Evolutionary conservation across 2,329 filamentous ascomycete genomes (phyloP).

Genomic region (Colletotrichum paranaense): DNA sequence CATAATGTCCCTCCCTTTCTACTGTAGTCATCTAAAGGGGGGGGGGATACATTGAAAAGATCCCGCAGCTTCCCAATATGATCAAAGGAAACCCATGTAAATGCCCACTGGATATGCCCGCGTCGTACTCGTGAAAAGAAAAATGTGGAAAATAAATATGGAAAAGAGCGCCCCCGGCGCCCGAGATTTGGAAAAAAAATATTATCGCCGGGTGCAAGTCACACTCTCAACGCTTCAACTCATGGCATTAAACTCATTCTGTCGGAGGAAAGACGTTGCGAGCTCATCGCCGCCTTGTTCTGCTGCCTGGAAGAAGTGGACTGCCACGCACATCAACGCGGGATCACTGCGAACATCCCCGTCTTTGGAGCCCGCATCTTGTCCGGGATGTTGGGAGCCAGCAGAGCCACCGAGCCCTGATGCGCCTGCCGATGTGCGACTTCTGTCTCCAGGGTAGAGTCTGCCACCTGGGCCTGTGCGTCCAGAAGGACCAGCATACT

Average conservation of each 20-base stretch:
- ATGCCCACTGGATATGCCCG: slow-evolving; percentile 20
- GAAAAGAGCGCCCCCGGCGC: slow-evolving; percentile 8
- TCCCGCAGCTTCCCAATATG: not conserved
- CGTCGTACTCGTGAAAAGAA: not conserved
- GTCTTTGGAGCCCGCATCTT: slow-evolving; percentile 48
- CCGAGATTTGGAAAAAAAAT: not conserved
- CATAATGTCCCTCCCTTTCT: slow-evolving; percentile 15
- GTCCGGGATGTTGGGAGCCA: slow-evolving; percentile 43
- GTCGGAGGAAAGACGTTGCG: slow-evolving; percentile 83
- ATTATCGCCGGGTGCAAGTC: not conserved
- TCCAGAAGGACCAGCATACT: slow-evolving; percentile 58
- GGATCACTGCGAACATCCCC: slow-evolving; percentile 78
- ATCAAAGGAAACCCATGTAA: not conserved
- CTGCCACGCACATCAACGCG: slow-evolving; percentile 90
- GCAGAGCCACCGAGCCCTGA: slow-evolving; percentile 35
- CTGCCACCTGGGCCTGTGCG: slow-evolving; percentile 33
- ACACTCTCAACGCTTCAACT: not conserved
- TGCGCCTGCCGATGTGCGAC: slow-evolving; percentile 20
- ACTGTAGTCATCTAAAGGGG: slow-evolving; percentile 1
- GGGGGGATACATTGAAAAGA: not conserved
- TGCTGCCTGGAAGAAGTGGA: slow-evolving; percentile 97
- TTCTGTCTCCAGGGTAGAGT: slow-evolving; percentile 37
- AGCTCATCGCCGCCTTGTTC: slow-evolving; percentile 87
- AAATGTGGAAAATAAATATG: not conserved
- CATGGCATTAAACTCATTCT: slow-evolving; percentile 57